Percentiles rank a stretch among this genome's conserved stretches.
Conservation (phyloP, 768 basidiomycete species). For the Tephrocybe sp. region DNA sequence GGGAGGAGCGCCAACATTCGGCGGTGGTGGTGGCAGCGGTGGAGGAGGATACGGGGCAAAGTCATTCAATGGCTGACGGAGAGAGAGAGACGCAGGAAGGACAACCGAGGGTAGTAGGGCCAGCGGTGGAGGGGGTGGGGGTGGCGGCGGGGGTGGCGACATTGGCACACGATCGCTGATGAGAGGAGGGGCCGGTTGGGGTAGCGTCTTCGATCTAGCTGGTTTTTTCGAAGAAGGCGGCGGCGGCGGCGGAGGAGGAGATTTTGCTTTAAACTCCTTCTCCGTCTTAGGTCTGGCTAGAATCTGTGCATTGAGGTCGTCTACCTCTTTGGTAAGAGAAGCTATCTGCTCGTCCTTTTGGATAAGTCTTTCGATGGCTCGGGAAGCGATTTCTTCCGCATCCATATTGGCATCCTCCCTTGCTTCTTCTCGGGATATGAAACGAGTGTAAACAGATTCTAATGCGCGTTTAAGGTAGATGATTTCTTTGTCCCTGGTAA, state of each 20-base stretch:
- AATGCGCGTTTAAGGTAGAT: slow-evolving; percentile 81
- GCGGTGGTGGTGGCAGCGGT: slow-evolving; percentile 27
- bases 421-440: slow-evolving; percentile 56
- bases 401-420: slow-evolving; percentile 58
- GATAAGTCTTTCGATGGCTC: slow-evolving; percentile 66
- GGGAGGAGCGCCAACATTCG: slow-evolving; percentile 9
- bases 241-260: slow-evolving; percentile 66
- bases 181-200: slow-evolving; percentile 4
- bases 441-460: slow-evolving; percentile 84
- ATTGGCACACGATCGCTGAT: not conserved
- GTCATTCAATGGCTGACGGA: slow-evolving; percentile 7
- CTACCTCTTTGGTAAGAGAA: slow-evolving; percentile 48
- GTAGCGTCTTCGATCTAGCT: slow-evolving; percentile 22
- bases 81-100: slow-evolving; percentile 24
- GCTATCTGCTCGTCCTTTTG: slow-evolving; percentile 69
- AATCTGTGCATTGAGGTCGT: slow-evolving; percentile 50
- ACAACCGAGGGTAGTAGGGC: slow-evolving; percentile 33
- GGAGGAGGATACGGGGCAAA: slow-evolving; percentile 12
- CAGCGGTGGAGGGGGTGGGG: slow-evolving; percentile 15
- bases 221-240: slow-evolving; percentile 47
- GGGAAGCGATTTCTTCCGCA: slow-evolving; percentile 66
- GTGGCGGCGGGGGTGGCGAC: slow-evolving; percentile 12
- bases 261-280: slow-evolving; percentile 69
- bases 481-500: slow-evolving; percentile 70
- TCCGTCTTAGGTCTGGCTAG: slow-evolving; percentile 59